Conservation (phyloP, 75 land plant species). For the Selaginella moellendorffii region DNA sequence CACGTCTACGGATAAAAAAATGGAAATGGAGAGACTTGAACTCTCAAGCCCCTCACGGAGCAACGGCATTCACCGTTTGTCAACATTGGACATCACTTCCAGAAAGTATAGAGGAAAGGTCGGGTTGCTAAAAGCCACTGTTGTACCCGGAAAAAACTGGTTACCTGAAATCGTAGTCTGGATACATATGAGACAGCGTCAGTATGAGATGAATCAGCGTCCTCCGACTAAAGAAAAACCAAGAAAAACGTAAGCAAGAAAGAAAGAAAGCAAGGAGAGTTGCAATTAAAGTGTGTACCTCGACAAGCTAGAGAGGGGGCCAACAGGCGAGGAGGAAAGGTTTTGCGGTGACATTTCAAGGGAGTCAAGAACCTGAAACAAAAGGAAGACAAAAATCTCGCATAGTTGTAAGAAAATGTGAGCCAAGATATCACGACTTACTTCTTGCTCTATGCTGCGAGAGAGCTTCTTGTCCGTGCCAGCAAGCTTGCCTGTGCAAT, state of each 20-base stretch:
- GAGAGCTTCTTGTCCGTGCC: constrained; percentile 53
- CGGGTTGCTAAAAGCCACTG: constrained; percentile 38
- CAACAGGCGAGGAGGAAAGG: constrained; percentile 44
- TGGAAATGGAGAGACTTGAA: constrained; percentile 96
- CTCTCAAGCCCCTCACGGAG: constrained; percentile 68
- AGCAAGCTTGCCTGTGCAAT: constrained; percentile 69
- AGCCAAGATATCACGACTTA: constrained; percentile 9
- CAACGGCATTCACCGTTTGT: constrained; percentile 54
- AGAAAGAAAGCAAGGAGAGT: too few species aligned
- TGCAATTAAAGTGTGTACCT: too few species aligned
- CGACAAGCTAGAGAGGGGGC: constrained; percentile 42
- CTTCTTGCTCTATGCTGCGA: constrained; percentile 71
- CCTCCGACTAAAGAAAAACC: constrained; percentile 40
- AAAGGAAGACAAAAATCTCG: background rate
- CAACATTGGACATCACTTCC: constrained; percentile 81
- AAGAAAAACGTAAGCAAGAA: background rate
- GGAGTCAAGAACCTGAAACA: constrained; percentile 47
- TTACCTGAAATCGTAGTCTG: constrained; percentile 92
- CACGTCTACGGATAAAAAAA: background rate
- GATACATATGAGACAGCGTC: constrained; percentile 67
- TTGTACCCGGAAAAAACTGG: background rate
- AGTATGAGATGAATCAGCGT: constrained; percentile 65
- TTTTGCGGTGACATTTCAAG: constrained; percentile 40
- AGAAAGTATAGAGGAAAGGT: constrained; percentile 18
- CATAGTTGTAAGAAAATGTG: background rate